Base-by-base conservation (phyloP, 2,329 filamentous ascomycete species). In the Phymatotrichopsis omnivora region DNA sequence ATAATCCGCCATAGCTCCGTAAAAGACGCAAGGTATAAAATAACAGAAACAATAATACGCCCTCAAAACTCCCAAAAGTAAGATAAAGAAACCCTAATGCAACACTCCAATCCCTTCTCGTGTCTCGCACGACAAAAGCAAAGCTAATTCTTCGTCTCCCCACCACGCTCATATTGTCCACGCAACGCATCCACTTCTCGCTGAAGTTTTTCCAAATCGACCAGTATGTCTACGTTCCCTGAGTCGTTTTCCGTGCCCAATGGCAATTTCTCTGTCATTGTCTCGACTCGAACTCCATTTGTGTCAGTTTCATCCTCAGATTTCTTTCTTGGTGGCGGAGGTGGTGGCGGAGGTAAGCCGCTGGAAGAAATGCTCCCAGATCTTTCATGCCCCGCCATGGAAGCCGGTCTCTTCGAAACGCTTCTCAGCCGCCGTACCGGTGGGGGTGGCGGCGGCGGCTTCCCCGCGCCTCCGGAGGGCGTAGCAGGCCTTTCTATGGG, bases 101-200 rank as follows among this genome's bases (percentile, higher is more conserved):
- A n/a, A n/a, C n/a, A n/a, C n/a, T n/a, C n/a, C n/a, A n/a, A n/a
- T n/a, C n/a, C n/a, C n/a, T n/a, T n/a, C n/a, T n/a, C n/a, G n/a
- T n/a, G n/a, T n/a, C n/a, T n/a, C n/a, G n/a, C n/a, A n/a, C n/a
- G n/a, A n/a, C n/a, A n/a, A n/a, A n/a, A n/a, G n/a, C n/a, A n/a
- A n/a, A n/a, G n/a, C n/a, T n/a, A n/a, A n/a, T n/a, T n/a, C n/a
- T n/a, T n/a, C n/a, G n/a, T n/a, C n/a, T n/a, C n/a, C n/a, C n/a
- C n/a, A n/a, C n/a, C n/a, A n/a, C n/a, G n/a, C 27, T 60, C 61
- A 34, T 63, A 65, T 54, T 63, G 64, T 6, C 65, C 68, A 56
- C 73, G 67, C 33, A 81, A 58, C 3, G 75, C 80, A 63, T 89
- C 82, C 29, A 89, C 82, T 59, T 89, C 83, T 59, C 73, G 73